Conservation (phyloP, 345 rosid species). For the Corchorus olitorius region DNA sequence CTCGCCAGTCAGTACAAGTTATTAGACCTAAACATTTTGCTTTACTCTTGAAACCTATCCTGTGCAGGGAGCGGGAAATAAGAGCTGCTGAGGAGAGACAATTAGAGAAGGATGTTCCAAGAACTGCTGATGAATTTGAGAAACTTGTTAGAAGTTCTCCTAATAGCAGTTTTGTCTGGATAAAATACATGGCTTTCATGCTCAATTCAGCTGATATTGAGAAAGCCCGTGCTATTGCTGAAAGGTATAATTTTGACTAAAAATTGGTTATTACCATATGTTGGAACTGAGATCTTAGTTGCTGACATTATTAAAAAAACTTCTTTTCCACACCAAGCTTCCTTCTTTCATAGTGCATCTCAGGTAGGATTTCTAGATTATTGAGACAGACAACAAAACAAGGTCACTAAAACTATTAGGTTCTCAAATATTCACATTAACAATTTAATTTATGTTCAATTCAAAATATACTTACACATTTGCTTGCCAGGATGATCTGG, state of each 20-base stretch:
- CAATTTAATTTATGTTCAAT: not conserved
- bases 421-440: not conserved
- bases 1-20: conserved; percentile 1
- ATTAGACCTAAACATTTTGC: not conserved
- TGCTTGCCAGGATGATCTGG: not conserved
- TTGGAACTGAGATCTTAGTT: not conserved
- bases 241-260: conserved; percentile 56
- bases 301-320: not conserved
- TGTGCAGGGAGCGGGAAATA: conserved; percentile 75
- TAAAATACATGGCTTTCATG: conserved; percentile 87
- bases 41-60: conserved; percentile 20
- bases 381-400: not conserved
- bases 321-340: not conserved
- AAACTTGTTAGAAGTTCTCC: conserved; percentile 90
- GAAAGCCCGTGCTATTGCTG: conserved; percentile 90
- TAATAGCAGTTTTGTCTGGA: conserved; percentile 92
- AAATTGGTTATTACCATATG: not conserved
- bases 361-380: not conserved
- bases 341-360: not conserved
- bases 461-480: not conserved
- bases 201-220: conserved; percentile 76
- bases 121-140: conserved; percentile 89
- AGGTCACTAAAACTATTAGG: not conserved
- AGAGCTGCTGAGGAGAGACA: conserved; percentile 91
- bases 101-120: conserved; percentile 78